Conservation (phyloP, 2,329 filamentous ascomycete species). For the Fusarium clavum region DNA sequence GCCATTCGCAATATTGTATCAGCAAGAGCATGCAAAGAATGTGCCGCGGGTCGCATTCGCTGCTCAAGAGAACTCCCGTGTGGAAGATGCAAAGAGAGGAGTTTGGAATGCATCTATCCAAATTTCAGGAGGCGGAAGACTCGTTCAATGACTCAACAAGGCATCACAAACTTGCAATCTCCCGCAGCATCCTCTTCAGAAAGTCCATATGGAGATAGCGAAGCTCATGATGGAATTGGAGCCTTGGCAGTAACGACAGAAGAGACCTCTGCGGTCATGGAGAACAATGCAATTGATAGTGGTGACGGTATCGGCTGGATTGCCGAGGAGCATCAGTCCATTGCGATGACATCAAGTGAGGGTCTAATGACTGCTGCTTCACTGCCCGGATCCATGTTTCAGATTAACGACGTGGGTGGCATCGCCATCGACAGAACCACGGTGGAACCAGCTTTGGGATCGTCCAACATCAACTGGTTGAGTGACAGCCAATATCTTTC, state of each 20-base stretch:
- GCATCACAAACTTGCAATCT: neutral
- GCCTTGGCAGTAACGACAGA: neutral
- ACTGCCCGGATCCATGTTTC: constrained; percentile 1
- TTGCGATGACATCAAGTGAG: neutral
- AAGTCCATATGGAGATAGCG: neutral
- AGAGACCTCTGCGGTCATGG: neutral
- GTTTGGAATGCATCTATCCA: constrained; percentile 22
- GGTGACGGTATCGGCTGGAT: neutral
- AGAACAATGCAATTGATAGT: neutral
- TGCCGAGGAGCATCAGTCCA: neutral
- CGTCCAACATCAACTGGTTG: constrained; percentile 14
- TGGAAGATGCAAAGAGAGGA: constrained; percentile 15
- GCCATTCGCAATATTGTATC: neutral
- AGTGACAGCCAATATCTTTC: constrained; percentile 13
- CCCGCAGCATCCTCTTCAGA: neutral
- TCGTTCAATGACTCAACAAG: neutral
- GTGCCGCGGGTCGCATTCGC: constrained; percentile 28
- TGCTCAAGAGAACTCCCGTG: constrained; percentile 33
- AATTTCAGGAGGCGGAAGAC: constrained; percentile 7
- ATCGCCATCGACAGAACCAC: neutral
- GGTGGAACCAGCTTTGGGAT: neutral
- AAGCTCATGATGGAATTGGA: neutral
- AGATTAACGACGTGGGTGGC: constrained; percentile 8
- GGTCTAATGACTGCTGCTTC: neutral
- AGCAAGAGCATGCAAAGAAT: constrained; percentile 29